Base-by-base conservation (phyloP, 768 basidiomycete genomes). In the Rhodotorula toruloides region DNA sequence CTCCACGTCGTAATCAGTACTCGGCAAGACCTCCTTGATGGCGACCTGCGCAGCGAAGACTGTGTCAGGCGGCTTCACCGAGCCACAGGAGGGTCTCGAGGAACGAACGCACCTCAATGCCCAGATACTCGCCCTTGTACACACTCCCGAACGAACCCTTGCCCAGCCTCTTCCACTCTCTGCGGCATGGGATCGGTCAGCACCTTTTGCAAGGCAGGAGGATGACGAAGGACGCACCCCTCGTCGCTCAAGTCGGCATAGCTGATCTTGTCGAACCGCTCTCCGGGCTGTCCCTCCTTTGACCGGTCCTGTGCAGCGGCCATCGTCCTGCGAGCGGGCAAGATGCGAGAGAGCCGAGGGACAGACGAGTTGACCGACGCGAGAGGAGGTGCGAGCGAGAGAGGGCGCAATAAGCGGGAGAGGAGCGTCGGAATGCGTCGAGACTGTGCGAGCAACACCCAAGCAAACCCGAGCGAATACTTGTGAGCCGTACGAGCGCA, bases 121-220 rank as follows among this genome's bases (percentile, higher is more conserved):
- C 96, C 42, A 99, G 86, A 79, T 99, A 99, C 36, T 79, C 83
- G 85, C 87, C 89, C 79, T 88, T 91, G 82, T 88, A 92, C 63
- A 94, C 91, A 72, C 90, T 88, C 14, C 91, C 91, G 77, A 94
- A 94, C 27, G 89, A 91, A 25, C 91, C 91, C n/a, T 89, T 86
- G 36, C 91, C 91, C 13, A 93, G 80, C 13, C 60, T 17, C 56
- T 10, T 43, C 16, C 12, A 46, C 31, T 29, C 27, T 11, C 44
- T 46, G 44, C 9, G 12, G 9, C 44, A 46, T 8, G 36, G 40
- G 31, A 2, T 37, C 7, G 7, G 7, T 19, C n/a, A 27, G 39
- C 21, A n/a, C 16, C 40, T 29, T 9, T 7, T 19, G 32, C 14
- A 36, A 46, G 44, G 19, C 43, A 34, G 3, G 32, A 22, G 7